Conservation (phyloP, 768 basidiomycete species). For the Mycena amicta region DNA sequence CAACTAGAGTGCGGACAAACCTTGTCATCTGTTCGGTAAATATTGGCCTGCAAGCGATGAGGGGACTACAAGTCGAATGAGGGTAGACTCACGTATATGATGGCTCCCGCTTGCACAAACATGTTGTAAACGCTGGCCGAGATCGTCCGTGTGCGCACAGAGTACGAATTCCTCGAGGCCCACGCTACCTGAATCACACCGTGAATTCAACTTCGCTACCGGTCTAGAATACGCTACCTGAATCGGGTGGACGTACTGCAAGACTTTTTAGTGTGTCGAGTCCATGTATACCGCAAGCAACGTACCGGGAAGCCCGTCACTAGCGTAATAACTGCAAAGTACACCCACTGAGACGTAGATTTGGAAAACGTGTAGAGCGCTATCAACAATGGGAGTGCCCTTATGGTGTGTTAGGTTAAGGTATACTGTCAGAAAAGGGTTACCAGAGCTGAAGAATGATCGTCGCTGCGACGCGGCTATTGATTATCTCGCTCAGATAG, state of each 20-base stretch:
- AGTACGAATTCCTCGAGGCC: constrained; percentile 62
- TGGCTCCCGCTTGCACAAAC: constrained; percentile 60
- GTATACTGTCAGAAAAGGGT: too few relatives aligned
- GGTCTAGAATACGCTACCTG: constrained; percentile 23
- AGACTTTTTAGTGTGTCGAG: too few relatives aligned
- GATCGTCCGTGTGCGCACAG: constrained; percentile 55
- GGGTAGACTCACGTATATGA: constrained; percentile 37
- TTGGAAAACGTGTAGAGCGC: constrained; percentile 54
- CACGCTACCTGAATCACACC: constrained; percentile 43
- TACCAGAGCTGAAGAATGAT: constrained; percentile 62
- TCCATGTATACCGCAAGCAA: constrained; percentile 8
- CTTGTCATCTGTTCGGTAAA: background rate
- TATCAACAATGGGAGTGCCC: constrained; percentile 61
- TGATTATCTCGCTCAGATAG: constrained; percentile 56
- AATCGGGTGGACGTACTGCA: constrained; percentile 43
- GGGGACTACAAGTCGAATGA: background rate
- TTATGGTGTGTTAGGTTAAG: too few relatives aligned
- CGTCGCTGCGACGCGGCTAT: constrained; percentile 57
- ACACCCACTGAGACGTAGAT: constrained; percentile 56
- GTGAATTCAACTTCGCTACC: background rate
- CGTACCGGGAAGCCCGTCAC: constrained; percentile 55
- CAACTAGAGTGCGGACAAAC: background rate
- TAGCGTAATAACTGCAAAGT: constrained; percentile 54
- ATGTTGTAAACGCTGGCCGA: constrained; percentile 61
- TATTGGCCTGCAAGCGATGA: background rate